These are phyloP conservation scores for Vigna hirtella DNA, from an alignment of 306 rosid species.

Conservation along the genomic window DNA sequence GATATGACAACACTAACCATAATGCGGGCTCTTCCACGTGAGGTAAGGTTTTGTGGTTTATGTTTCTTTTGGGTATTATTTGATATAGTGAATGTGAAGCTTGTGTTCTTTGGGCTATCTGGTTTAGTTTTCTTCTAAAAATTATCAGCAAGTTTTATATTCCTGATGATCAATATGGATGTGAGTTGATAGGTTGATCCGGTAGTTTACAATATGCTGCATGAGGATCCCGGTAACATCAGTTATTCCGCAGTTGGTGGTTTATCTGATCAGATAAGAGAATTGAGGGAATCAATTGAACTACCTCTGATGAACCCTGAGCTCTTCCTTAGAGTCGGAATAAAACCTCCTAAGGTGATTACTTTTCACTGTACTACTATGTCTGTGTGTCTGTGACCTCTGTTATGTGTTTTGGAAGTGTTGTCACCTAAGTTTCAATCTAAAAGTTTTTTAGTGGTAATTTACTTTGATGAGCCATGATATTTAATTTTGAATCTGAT, in stretches of 20 bases:
- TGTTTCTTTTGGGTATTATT: slow-evolving; percentile 18
- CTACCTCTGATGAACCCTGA: slow-evolving; percentile 97
- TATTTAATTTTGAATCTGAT: slow-evolving; percentile 25
- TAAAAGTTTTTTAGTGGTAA: background rate
- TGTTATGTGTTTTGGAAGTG: slow-evolving; percentile 2
- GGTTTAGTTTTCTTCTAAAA: slow-evolving; percentile 23
- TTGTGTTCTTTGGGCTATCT: slow-evolving; percentile 2
- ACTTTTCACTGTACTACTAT: slow-evolving; percentile 8
- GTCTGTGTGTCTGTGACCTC: background rate
- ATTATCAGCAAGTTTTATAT: slow-evolving; percentile 1
- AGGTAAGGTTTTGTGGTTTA: slow-evolving; percentile 57
- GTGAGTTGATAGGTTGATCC: slow-evolving; percentile 82
- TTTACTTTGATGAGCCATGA: slow-evolving; percentile 19
- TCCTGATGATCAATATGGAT: background rate
- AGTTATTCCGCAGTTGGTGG: slow-evolving; percentile 99
- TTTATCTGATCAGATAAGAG: slow-evolving; percentile 95
- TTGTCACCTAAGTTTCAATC: background rate
- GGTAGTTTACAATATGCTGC: slow-evolving; percentile 93
- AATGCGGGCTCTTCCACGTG: slow-evolving; percentile 97
- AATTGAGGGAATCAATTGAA: slow-evolving; percentile 93
- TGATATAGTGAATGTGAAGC: slow-evolving; percentile 19
- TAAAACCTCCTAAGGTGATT: slow-evolving; percentile 96
- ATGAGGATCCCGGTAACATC: slow-evolving; percentile 96
- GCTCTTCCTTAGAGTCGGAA: slow-evolving; percentile 92
- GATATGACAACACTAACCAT: slow-evolving; percentile 94